Percentiles rank a stretch among this genome's conserved stretches.
Conservation (phyloP, 1,139 yeast genomes). For the Pneumocystis carinii region DNA sequence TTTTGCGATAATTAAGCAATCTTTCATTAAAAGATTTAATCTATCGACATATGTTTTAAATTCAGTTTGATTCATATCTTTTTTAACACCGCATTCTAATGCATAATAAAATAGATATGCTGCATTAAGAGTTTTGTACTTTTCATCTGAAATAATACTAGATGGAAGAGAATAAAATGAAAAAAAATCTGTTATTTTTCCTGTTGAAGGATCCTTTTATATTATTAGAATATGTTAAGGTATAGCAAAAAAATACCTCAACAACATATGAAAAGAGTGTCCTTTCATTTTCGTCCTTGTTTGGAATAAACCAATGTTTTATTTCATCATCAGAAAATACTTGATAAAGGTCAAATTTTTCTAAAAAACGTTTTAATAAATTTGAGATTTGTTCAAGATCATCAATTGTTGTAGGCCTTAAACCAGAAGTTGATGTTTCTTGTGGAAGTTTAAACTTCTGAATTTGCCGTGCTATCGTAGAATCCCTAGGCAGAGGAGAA, state of each 20-base stretch:
- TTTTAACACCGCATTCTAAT: constrained; percentile 36
- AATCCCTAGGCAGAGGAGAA: constrained; percentile 53
- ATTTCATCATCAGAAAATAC: constrained; percentile 55
- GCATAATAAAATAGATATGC: constrained; percentile 90
- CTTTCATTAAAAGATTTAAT: constrained; percentile 46
- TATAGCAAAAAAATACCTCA: constrained; percentile 23
- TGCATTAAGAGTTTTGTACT: constrained; percentile 57
- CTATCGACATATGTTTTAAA: constrained; percentile 36
- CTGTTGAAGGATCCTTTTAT: constrained; percentile 28
- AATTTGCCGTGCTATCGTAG: constrained; percentile 67
- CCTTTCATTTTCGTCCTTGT: constrained; percentile 26
- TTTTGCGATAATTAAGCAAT: constrained; percentile 67
- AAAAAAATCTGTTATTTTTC: constrained; percentile 69
- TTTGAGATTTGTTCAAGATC: constrained; percentile 54
- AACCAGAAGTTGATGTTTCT: constrained; percentile 38
- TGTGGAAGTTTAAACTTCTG: constrained; percentile 62
- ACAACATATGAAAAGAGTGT: constrained; percentile 73
- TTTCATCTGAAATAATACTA: constrained; percentile 56
- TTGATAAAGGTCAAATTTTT: constrained; percentile 60
- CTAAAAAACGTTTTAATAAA: constrained; percentile 47
- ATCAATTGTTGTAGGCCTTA: constrained; percentile 43
- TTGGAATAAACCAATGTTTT: constrained; percentile 62
- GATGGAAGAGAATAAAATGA: constrained; percentile 84
- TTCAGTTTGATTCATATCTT: constrained; percentile 18
- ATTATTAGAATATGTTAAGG: background rate